These are phyloP conservation scores for Podospora conica DNA, from an alignment of 495 filamentous ascomycete genomes.

Conservation along the genomic window DNA sequence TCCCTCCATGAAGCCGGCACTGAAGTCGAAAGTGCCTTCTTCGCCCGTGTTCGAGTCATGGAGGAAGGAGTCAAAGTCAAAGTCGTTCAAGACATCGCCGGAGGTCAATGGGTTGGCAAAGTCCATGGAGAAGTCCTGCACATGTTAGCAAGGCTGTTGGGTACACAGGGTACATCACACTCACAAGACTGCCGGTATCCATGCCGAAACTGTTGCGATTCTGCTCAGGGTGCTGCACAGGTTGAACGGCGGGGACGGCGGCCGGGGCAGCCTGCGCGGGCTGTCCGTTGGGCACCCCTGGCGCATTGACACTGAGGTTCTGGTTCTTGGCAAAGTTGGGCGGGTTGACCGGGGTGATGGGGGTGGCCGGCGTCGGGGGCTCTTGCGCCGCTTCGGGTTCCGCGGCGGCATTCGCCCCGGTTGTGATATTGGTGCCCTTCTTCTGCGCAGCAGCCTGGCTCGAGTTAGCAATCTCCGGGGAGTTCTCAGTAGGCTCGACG, in stretches of 20 bases:
- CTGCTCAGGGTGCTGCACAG: conserved; percentile 40
- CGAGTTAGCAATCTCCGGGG: conserved; percentile 30
- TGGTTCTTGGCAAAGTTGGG: conserved; percentile 57
- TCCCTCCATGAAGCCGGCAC: conserved; percentile 36
- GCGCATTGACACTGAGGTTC: conserved; percentile 38
- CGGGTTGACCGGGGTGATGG: conserved; percentile 75
- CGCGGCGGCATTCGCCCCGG: conserved; percentile 66
- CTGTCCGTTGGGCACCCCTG: conserved; percentile 42
- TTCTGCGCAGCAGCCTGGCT: conserved; percentile 62
- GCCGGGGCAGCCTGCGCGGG: conserved; percentile 34
- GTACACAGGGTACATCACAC: conserved; percentile 12
- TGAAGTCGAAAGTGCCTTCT: conserved; percentile 40
- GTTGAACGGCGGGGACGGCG: conserved; percentile 40
- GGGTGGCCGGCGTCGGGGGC: conserved; percentile 74
- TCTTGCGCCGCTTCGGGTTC: conserved; percentile 65
- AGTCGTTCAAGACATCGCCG: conserved; percentile 75
- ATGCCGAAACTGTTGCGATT: conserved; percentile 33
- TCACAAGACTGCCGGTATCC: conserved; percentile 32
- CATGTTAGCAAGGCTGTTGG: conserved; percentile 8
- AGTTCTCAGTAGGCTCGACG: conserved; percentile 28
- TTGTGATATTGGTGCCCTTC: conserved; percentile 52
- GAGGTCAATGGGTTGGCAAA: conserved; percentile 56
- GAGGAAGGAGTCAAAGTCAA: conserved; percentile 97
- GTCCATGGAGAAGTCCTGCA: conserved; percentile 45
- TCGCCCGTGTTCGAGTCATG: conserved; percentile 40